phyloP scores from a whole-genome alignment of 495 filamentous ascomycete genomes.

The Aspergillus avenaceus region DNA sequence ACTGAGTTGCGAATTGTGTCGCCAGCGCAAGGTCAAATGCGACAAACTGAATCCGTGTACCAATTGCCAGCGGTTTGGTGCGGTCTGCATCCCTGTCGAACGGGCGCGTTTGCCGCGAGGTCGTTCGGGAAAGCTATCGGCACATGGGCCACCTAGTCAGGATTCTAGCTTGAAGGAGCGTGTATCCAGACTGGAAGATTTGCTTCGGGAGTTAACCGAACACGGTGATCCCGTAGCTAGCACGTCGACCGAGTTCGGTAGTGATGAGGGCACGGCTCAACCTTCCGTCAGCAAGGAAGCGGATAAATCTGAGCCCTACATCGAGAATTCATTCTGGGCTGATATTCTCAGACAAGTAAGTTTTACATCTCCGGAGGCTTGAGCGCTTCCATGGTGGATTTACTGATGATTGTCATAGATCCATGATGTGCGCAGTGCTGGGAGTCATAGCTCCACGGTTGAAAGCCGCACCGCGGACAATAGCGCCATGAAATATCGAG shows the following conservation, averaged over 20 bases:
- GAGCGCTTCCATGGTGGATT: not conserved
- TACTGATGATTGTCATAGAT: not conserved
- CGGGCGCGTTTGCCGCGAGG: conserved; percentile 34
- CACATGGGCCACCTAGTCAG: not conserved
- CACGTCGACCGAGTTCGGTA: not conserved
- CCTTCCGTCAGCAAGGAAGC: not conserved
- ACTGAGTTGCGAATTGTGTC: conserved; percentile 25
- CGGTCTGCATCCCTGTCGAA: conserved; percentile 51
- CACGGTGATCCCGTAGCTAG: not conserved
- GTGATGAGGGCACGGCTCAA: not conserved
- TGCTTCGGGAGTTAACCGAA: conserved; percentile 17
- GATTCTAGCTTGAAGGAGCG: conserved; percentile 10
- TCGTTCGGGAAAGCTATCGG: conserved; percentile 37
- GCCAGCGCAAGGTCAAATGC: conserved; percentile 65
- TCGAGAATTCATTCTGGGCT: conserved; percentile 31
- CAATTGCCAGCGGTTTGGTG: conserved; percentile 58
- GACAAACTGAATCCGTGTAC: conserved; percentile 65
- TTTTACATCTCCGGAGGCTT: not conserved
- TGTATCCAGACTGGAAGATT: conserved; percentile 23
- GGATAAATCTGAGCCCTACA: conserved; percentile 8
- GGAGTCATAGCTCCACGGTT: not conserved
- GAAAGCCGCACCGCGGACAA: not conserved
- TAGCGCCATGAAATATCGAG: not conserved
- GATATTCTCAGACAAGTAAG: conserved; percentile 31
- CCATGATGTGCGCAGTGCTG: not conserved